Conservation (phyloP, 257 asterid species). For the Sherardia arvensis region DNA sequence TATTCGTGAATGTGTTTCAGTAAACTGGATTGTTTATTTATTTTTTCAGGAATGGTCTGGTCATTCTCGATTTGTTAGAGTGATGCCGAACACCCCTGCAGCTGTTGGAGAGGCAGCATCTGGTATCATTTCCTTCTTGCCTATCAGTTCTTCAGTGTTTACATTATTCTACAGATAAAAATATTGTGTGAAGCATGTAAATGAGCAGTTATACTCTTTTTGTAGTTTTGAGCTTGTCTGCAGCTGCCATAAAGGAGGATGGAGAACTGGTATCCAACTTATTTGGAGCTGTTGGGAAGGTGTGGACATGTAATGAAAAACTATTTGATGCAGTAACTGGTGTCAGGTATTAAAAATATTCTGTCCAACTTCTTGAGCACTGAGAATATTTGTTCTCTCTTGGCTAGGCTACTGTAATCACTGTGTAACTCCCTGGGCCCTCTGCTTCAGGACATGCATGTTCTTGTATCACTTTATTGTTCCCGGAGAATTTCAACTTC, state of each 20-base stretch:
- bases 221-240: conserved; percentile 66
- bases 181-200: not conserved
- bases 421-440: not conserved
- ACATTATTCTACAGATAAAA: not conserved
- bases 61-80: conserved; percentile 65
- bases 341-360: conserved; percentile 39
- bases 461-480: not conserved
- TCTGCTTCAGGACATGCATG: not conserved
- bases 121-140: conserved; percentile 29
- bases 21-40: conserved; percentile 5
- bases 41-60: conserved; percentile 77
- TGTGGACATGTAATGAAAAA: conserved; percentile 90
- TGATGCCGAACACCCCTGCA: conserved; percentile 94
- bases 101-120: conserved; percentile 88
- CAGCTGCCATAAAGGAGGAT: conserved; percentile 61
- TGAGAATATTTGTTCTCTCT: not conserved
- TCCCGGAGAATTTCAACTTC: not conserved
- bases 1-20: not conserved
- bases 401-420: not conserved
- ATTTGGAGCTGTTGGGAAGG: conserved; percentile 88
- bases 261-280: conserved; percentile 55
- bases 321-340: conserved; percentile 85
- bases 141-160: not conserved
- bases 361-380: too few relatives aligned
- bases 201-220: conserved; percentile 3